Evolutionary conservation across 1,284 basidiomycete genomes (phyloP).

Genomic region (Ceratobasidium sp.): DNA sequence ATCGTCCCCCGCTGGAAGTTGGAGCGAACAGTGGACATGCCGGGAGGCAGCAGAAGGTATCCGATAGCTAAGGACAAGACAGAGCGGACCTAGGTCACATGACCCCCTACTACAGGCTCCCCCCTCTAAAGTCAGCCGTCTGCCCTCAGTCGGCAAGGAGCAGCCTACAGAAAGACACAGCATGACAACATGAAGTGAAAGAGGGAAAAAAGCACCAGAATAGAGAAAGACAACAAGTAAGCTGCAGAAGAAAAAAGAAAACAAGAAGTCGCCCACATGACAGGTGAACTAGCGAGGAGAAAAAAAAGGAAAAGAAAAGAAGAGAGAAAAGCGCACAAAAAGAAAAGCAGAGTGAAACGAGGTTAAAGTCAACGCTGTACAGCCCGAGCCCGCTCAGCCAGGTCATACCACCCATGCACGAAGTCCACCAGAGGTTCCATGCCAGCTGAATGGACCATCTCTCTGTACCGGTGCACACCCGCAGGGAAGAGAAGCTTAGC

Average conservation of each 20-base stretch:
- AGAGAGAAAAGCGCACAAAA: too few relatives aligned
- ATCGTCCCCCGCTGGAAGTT: not conserved
- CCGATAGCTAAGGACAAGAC: too few relatives aligned
- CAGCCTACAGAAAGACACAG: not conserved
- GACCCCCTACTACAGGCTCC: too few relatives aligned
- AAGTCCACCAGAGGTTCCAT: not conserved
- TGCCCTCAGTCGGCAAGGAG: constrained; percentile 11
- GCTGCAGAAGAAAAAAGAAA: not conserved
- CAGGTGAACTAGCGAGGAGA: too few relatives aligned
- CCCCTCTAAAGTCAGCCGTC: not conserved
- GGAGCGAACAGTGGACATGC: not conserved
- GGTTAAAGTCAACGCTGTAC: too few relatives aligned
- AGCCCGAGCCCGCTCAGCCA: not conserved
- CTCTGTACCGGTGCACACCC: not conserved
- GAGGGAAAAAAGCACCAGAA: not conserved
- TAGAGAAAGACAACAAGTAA: not conserved
- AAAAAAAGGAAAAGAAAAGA: too few relatives aligned
- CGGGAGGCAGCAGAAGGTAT: not conserved
- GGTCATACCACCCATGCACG: not conserved
- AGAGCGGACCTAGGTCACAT: too few relatives aligned
- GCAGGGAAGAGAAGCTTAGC: not conserved
- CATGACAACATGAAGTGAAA: too few relatives aligned
- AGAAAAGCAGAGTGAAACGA: too few relatives aligned
- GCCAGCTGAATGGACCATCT: not conserved
- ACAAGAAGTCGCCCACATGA: not conserved